These are phyloP conservation scores for Colletotrichum eremochloae DNA, from an alignment of 2,329 filamentous ascomycete genomes.

Conservation along the genomic window DNA sequence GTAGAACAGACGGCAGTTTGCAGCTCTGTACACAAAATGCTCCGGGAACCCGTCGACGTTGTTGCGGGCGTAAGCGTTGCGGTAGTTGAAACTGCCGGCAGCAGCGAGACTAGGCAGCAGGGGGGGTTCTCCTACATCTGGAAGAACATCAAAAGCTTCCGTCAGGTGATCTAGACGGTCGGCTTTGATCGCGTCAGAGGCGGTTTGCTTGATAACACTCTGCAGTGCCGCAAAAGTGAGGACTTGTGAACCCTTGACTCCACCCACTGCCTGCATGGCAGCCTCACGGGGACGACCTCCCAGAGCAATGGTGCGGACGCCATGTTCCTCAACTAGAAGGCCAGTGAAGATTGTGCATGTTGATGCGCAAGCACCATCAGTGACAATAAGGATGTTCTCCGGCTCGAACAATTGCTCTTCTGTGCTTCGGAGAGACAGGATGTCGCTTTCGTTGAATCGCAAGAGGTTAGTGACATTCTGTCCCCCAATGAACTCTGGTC, in stretches of 20 bases:
- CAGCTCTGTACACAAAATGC: constrained; percentile 70
- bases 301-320: constrained; percentile 68
- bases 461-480: constrained; percentile 37
- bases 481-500: constrained; percentile 12
- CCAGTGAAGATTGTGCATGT: constrained; percentile 71
- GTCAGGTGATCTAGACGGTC: constrained; percentile 11
- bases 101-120: constrained; percentile 46
- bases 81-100: constrained; percentile 61
- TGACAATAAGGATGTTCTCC: constrained; percentile 59
- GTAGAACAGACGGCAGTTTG: constrained; percentile 70
- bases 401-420: constrained; percentile 49
- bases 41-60: constrained; percentile 55
- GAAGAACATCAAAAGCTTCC: neutral
- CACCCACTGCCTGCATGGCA: constrained; percentile 71
- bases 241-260: constrained; percentile 65
- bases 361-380: constrained; percentile 70
- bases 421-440: constrained; percentile 2
- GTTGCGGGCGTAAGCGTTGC: constrained; percentile 51
- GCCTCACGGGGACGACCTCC: constrained; percentile 66
- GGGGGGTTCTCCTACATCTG: constrained; percentile 24
- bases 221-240: constrained; percentile 47
- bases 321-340: constrained; percentile 64
- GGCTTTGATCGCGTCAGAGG: constrained; percentile 29
- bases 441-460: constrained; percentile 17
- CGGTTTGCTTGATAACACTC: constrained; percentile 6